phyloP scores from a whole-genome alignment of 768 basidiomycete species.

The Suillus ampliporus region DNA sequence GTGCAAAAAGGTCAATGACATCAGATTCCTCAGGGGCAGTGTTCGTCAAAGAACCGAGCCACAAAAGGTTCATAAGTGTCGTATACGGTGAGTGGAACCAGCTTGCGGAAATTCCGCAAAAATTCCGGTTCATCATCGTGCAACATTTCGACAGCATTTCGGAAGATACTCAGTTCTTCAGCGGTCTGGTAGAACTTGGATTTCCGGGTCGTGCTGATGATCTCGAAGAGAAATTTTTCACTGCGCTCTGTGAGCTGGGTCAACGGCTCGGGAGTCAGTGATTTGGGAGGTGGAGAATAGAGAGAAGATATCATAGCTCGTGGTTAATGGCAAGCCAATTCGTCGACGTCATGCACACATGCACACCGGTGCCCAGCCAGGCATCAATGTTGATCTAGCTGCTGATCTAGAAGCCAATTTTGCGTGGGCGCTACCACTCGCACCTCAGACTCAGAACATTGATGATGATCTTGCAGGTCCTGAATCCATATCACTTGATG shows the following conservation, averaged over 20 bases:
- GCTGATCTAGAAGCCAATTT: too few relatives aligned
- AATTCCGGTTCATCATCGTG: neutral
- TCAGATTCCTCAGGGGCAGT: conserved; percentile 18
- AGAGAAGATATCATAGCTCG: neutral
- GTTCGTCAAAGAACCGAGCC: conserved; percentile 13
- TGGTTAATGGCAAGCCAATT: too few relatives aligned
- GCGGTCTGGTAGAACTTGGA: neutral
- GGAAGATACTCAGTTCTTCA: neutral
- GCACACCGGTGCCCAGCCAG: too few relatives aligned
- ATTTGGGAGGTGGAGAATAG: conserved; percentile 21
- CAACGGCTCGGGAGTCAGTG: conserved; percentile 19
- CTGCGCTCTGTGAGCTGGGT: conserved; percentile 23
- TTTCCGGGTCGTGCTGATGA: neutral
- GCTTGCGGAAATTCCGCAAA: conserved; percentile 17
- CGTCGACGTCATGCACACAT: too few relatives aligned
- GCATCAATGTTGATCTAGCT: too few relatives aligned
- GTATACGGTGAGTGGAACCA: conserved; percentile 21
- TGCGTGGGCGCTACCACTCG: too few relatives aligned
- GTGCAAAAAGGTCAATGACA: conserved; percentile 20
- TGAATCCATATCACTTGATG: too few relatives aligned
- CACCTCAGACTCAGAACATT: too few relatives aligned
- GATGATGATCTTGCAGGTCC: too few relatives aligned
- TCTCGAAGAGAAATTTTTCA: neutral
- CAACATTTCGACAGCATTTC: neutral
- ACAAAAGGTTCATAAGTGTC: conserved; percentile 19